phyloP scores from a whole-genome alignment of 345 rosid species.

The Eucalyptus pauciflora region DNA sequence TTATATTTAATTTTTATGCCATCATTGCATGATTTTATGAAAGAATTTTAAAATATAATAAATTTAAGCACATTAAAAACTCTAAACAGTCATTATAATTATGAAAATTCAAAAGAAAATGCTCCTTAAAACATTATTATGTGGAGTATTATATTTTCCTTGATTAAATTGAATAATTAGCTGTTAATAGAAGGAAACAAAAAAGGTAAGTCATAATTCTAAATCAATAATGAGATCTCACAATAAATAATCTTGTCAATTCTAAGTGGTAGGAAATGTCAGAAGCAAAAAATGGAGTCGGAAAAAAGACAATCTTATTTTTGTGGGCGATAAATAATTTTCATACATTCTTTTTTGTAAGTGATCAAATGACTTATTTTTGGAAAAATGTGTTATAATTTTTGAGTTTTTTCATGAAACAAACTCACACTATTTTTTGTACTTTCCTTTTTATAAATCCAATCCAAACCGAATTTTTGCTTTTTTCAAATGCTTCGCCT shows the following conservation, averaged over 20 bases:
- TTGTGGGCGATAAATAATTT: too few species aligned
- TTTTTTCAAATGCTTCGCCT: neutral
- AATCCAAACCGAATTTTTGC: neutral
- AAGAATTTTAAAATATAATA: too few species aligned
- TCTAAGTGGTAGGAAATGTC: fast-evolving
- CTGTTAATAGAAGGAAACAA: too few species aligned
- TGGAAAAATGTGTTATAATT: too few species aligned
- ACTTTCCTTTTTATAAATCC: neutral
- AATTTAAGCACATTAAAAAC: fast-evolving
- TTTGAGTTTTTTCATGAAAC: neutral
- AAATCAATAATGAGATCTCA: neutral
- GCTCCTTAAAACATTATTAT: too few species aligned
- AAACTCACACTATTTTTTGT: neutral
- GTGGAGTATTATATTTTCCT: fast-evolving
- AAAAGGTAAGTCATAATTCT: fast-evolving
- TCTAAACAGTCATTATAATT: fast-evolving
- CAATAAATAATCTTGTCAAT: too few species aligned
- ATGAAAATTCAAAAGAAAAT: too few species aligned
- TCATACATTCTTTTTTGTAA: fast-evolving
- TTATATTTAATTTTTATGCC: neutral
- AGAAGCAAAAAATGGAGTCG: neutral
- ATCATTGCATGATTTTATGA: too few species aligned
- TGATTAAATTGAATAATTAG: too few species aligned
- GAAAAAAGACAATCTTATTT: fast-evolving
- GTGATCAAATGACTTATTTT: fast-evolving